Conservation (phyloP, 225 moss, liverwort and hornwort genomes). For the Takakia lepidozioides region DNA sequence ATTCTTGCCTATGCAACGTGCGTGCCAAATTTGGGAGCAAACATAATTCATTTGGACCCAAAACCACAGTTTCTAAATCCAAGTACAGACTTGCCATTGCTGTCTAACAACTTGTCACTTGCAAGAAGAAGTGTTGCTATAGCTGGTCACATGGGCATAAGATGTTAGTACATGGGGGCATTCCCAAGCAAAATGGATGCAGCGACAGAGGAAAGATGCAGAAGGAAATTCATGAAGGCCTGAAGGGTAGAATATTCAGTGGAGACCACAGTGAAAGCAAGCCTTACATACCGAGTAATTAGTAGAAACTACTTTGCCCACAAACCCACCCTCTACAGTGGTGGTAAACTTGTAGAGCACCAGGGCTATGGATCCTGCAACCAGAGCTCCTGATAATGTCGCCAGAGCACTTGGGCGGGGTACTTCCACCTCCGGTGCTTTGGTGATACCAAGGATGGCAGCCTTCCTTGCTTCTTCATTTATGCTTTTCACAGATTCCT, state of each 20-base stretch:
- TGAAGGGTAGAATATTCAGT: neutral
- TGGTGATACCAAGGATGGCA: conserved; percentile 28
- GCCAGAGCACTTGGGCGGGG: conserved; percentile 49
- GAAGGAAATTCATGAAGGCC: neutral
- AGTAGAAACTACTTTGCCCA: conserved; percentile 57
- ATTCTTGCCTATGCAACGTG: no score
- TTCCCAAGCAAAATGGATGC: no score
- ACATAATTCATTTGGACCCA: no score
- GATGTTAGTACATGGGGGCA: no score
- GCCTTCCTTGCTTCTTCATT: conserved; percentile 66
- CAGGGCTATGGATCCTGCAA: conserved; percentile 69
- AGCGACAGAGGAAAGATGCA: no score
- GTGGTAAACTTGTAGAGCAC: conserved; percentile 64
- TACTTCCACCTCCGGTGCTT: conserved; percentile 48
- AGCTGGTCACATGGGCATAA: no score
- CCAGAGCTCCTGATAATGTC: conserved; percentile 58
- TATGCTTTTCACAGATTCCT: conserved; percentile 14
- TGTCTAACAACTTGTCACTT: no score
- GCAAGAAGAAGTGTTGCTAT: no score
- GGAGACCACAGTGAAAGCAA: neutral
- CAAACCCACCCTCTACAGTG: conserved; percentile 60
- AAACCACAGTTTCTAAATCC: no score
- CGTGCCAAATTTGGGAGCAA: no score
- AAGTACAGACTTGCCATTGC: no score
- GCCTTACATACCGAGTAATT: conserved; percentile 57